A percentile compares a stretch with the other conserved stretches of the same genome.
Evolutionary conservation across 2,329 filamentous ascomycete genomes (phyloP).

Genomic region (Penicillium verrucosum): DNA sequence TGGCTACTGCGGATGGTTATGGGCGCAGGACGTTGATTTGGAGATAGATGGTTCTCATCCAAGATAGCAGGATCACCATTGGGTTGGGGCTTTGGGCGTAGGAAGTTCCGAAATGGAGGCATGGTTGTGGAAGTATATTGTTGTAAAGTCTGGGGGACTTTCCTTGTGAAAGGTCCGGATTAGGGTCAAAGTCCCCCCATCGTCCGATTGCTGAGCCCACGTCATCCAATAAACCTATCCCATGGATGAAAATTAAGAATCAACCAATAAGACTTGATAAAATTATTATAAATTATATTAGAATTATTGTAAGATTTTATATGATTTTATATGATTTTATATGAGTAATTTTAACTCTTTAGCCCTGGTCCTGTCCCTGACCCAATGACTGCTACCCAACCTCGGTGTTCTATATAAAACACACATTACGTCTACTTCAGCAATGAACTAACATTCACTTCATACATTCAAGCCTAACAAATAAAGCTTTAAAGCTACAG

Average conservation of each 20-base stretch:
- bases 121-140: constrained; percentile 42
- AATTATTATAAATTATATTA: neutral
- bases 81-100: constrained; percentile 57
- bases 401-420: neutral
- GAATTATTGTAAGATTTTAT: too few species aligned
- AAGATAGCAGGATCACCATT: constrained; percentile 38
- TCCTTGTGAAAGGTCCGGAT: neutral
- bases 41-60: constrained; percentile 55
- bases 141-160: neutral
- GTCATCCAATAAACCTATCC: neutral
- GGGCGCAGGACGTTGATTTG: constrained; percentile 43
- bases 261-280: neutral
- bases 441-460: neutral
- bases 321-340: too few species aligned
- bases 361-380: constrained; percentile 3
- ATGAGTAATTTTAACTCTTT: neutral
- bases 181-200: neutral
- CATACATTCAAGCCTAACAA: neutral
- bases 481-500: neutral
- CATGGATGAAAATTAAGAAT: neutral
- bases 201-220: neutral
- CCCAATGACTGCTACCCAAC: neutral
- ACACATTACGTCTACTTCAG: neutral
- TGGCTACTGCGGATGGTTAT: constrained; percentile 60
- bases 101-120: constrained; percentile 69